Conservation (phyloP, 2,329 filamentous ascomycete species). For the Catunica adiposa region DNA sequence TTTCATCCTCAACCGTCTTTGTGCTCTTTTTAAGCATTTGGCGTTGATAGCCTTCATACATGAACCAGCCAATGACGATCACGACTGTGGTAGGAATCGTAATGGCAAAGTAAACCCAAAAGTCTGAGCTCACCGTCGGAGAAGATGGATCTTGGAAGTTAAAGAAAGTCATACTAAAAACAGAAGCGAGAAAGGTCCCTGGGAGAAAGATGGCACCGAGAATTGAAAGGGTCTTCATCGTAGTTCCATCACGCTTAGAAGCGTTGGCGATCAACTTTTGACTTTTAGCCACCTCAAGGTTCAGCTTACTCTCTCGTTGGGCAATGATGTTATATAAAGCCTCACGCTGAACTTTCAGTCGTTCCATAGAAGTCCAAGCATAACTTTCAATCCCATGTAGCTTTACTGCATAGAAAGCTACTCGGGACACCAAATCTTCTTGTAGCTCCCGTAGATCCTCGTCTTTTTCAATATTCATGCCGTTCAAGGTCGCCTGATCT, state of each 20-base stretch:
- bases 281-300: conserved; percentile 44
- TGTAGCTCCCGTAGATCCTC: conserved; percentile 24
- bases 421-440: conserved; percentile 32
- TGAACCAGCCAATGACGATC: conserved; percentile 39
- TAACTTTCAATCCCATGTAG: conserved; percentile 46
- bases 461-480: conserved; percentile 11
- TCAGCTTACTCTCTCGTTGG: conserved; percentile 47
- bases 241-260: conserved; percentile 44
- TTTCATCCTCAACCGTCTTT: conserved; percentile 34
- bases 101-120: conserved; percentile 49
- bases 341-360: conserved; percentile 43
- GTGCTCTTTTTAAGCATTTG: conserved; percentile 32
- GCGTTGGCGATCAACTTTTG: conserved; percentile 42
- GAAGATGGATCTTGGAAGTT: conserved; percentile 34
- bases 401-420: conserved; percentile 46
- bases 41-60: conserved; percentile 35
- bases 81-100: conserved; percentile 39
- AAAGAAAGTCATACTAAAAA: conserved; percentile 53
- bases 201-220: conserved; percentile 48
- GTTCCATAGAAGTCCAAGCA: conserved; percentile 42
- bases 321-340: conserved; percentile 50
- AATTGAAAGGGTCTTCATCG: conserved; percentile 49
- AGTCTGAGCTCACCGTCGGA: conserved; percentile 30
- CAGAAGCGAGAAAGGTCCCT: conserved; percentile 43
- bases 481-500: not conserved